Base-by-base conservation (phyloP, 306 rosid species). In the Quercus suber region DNA sequence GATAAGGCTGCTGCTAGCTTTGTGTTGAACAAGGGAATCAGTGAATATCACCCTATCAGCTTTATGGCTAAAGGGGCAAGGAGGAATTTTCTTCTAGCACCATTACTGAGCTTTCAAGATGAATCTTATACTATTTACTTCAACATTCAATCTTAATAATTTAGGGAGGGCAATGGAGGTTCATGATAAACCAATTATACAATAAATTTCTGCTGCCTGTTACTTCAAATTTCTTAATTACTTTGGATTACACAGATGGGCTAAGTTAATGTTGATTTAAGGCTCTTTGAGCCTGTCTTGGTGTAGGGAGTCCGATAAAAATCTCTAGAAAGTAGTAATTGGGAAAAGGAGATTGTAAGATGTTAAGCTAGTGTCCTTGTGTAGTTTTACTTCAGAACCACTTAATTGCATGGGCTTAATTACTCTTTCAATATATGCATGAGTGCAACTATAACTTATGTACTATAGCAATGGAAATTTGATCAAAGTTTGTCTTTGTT, bases 71-170 rank as follows among this genome's bases (percentile, higher is more conserved):
- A 84, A 78, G 99, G 98, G 33, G 72, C 33, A 68, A 75, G 71
- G 13, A 88, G 91, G 82, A 82, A 84, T 69, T 91, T 88, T 79
- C 90, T 93, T 82, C 74, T 96, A 73, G 88, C 85, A 60, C 99
- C 99, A 67, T 80, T 96, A 77, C 65, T 83, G 73, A 87, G 83
- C 83, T 88, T 90, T 73, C 82, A 41, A 75, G 97, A 90, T 80
- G 97, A 93, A 53, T 73, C 79, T 56, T 96, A 96, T 59, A 87
- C 98, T 3, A 89, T 87, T 80, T 91, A 96, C 83, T 90, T 93
- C 86, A 85, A 96, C 84, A 70, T 93, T 60, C 71, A 76, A 13
- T 73, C 58, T 74, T 90, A 75, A 78, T 25, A 63, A 70, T 71
- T 12, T 41, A 23, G 59, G 63, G 6, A 33, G 23, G 31, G n/a